Base-by-base conservation (phyloP, 495 filamentous ascomycete species). In the Neohortaea acidophila region DNA sequence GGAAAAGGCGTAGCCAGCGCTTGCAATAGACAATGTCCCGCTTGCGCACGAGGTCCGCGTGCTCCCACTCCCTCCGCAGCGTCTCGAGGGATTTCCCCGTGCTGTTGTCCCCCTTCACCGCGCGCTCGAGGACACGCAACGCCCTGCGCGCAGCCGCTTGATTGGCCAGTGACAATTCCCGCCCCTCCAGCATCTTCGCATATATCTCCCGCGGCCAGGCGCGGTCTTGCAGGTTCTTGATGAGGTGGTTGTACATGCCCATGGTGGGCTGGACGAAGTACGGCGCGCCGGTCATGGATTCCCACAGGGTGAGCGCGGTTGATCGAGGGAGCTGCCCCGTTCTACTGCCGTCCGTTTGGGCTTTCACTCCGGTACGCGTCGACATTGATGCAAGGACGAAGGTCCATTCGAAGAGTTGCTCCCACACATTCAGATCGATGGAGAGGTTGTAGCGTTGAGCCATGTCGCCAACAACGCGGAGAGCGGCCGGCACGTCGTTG, bases 341-440 rank as follows among this genome's bases (percentile, higher is more conserved):
- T 30, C 32, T 37, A 21, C 42, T 39, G 13, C 55, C 39, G 18
- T 52, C 27, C 9, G 31, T 42, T 19, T 52, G 41, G 4, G 25
- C 38, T 2, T 32, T 30, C 12, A 17, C 32, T 6, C 54, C 44
- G 18, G 45, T 45, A 33, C 55, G 49, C 20, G 39, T 39, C 28
- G 54, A 46, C n/a, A n/a, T n/a, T n/a, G n/a, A n/a, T 20, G 66
- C 56, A 12, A 74, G 51, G 9, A 72, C 60, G 47, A 64, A 81
- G 2, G 73, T 66, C 57, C 75, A 68, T 38, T 73, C 62, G 19
- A 81, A 57, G 7, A 82, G 49, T 29, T 74, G 64, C 2, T 47
- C 43, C 77, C 77, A 81, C 13, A 68, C 58, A 9, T 57, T 43
- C 4, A 42, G 21, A 1, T 67, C 43, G 38, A 82, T 65, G 0